Base-by-base conservation (phyloP, 169 alveolate genomes). In the Eimeria praecox region DNA sequence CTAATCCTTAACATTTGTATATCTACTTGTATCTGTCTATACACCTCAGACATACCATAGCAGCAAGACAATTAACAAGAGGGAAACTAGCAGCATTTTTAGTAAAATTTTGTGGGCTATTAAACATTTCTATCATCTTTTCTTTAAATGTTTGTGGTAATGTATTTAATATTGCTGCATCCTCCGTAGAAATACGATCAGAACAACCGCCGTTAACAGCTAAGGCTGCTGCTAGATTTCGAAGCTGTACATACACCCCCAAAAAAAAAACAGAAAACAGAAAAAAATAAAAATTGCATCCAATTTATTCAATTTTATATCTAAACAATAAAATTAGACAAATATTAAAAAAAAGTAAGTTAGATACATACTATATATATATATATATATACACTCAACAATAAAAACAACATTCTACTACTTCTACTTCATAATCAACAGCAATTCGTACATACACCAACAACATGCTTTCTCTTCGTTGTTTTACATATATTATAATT, bases 91-190 rank as follows among this genome's bases (percentile, higher is more conserved):
- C 46, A 59, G 78, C 66, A 18, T 56, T 80, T 73, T 30, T 24
- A 66, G 95, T 87, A 88, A 46, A 90, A 49, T 24, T 27, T 73
- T 52, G 20, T 33, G 85, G 95, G 40, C 33, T 66, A 5, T n/a
- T 54, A 40, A 90, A 27, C 38, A 46, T 38, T 8, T 62, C 52
- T 0, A 71, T 35, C 20, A 90, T 24, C 35, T 73, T 69, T 30
- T 90, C 56, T 42, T 90, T 87, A 86, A 69, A 90, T 24, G 95
- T 40, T 20, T 40, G 14, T n/a, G 95, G 95, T 8, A 90, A 16
- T 20, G 88, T 30, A 20, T 12, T 4, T 27, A 90, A 71, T 33
- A 71, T 40, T 8, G 56, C 77, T 9, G 52, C 46, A 3, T 49
- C 73, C 16, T 52, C 88, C 14, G 40, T 54, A 6, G 95, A 90